Conservation (phyloP, 805 yeast species). For the Metschnikowia kunwiensis region DNA sequence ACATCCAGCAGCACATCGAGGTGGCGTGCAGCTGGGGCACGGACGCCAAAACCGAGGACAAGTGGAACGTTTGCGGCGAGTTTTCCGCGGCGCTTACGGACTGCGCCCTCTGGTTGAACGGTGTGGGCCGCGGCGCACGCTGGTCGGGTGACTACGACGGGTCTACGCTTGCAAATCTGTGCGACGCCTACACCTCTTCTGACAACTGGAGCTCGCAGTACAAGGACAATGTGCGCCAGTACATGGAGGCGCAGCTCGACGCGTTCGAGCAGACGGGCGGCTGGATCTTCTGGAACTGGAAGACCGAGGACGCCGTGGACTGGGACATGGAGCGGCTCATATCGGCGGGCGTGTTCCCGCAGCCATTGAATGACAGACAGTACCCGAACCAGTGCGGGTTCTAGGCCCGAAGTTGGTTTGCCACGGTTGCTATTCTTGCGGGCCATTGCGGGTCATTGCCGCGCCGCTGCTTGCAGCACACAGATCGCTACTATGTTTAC, state of each 20-base stretch:
- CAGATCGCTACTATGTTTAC: no score
- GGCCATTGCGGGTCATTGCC: no score
- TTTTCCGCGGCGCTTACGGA: constrained; percentile 73
- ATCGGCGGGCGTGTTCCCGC: constrained; percentile 67
- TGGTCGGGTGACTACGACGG: constrained; percentile 59
- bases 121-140: constrained; percentile 80
- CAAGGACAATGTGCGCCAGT: constrained; percentile 58
- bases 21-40: constrained; percentile 21
- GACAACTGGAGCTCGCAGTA: constrained; percentile 57
- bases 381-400: constrained; percentile 66
- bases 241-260: constrained; percentile 87
- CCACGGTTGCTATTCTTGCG: no score
- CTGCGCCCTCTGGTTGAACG: constrained; percentile 86
- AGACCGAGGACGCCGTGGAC: constrained; percentile 77
- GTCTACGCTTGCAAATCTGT: constrained; percentile 54
- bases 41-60: constrained; percentile 16
- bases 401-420: no score
- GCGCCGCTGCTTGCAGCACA: no score
- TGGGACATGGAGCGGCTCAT: constrained; percentile 77
- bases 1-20: constrained; percentile 58
- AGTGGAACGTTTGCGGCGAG: constrained; percentile 21
- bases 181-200: constrained; percentile 38
- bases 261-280: constrained; percentile 71
- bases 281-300: constrained; percentile 94
- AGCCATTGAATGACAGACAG: constrained; percentile 66